Percentiles rank a stretch among this genome's conserved stretches.
phyloP scores from a whole-genome alignment of 2,329 filamentous ascomycete genomes.

The Hypoxylon sp. region DNA sequence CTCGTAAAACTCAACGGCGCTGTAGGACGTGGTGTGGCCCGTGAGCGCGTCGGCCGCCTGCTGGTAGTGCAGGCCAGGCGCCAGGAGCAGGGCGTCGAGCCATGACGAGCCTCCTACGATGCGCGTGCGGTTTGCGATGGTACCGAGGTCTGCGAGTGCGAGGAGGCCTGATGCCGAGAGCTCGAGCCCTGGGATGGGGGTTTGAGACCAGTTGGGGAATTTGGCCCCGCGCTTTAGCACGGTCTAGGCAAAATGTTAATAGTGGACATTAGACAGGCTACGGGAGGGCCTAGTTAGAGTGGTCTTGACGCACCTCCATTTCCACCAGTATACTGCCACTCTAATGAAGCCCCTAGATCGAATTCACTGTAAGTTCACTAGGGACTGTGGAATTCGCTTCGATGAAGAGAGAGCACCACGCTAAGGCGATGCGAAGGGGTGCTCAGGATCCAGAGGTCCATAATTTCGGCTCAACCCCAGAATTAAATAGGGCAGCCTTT shows the following conservation, averaged over 20 bases:
- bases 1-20: conserved; percentile 56
- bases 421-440: conserved; percentile 7
- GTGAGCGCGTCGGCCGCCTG: conserved; percentile 68
- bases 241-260: conserved; percentile 40
- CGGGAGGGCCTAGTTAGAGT: too few species aligned
- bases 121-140: conserved; percentile 68
- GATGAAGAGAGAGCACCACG: conserved; percentile 2
- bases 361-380: conserved; percentile 12
- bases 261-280: background rate
- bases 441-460: conserved; percentile 17
- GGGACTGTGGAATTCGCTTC: background rate
- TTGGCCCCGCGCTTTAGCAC: conserved; percentile 48
- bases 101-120: conserved; percentile 70
- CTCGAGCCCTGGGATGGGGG: conserved; percentile 62
- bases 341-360: conserved; percentile 14
- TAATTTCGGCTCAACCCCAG: conserved; percentile 6
- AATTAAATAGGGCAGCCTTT: conserved; percentile 15
- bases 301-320: conserved; percentile 39
- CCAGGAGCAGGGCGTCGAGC: conserved; percentile 70
- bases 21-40: conserved; percentile 59
- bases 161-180: conserved; percentile 69
- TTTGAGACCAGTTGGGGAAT: conserved; percentile 61
- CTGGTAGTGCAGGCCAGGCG: conserved; percentile 73
- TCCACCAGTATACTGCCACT: conserved; percentile 16
- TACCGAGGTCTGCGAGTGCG: conserved; percentile 71